Evolutionary conservation across 495 filamentous ascomycete genomes (phyloP).

Genomic region (Annulohypoxylon maeteangense): DNA sequence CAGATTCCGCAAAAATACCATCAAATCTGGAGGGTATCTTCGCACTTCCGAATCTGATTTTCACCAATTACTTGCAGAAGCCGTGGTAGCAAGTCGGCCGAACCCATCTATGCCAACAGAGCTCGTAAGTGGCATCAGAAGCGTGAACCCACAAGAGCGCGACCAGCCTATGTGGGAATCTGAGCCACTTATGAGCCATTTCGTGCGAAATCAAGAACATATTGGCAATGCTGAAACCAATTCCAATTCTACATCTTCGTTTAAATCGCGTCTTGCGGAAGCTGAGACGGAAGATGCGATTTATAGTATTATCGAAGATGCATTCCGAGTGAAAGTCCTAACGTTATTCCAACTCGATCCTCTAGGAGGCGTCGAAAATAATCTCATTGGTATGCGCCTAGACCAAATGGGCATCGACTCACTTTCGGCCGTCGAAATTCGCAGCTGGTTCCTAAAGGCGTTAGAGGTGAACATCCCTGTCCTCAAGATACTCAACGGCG

Average conservation of each 20-base stretch:
- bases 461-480: slow-evolving; percentile 57
- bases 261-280: neutral
- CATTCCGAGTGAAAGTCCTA: neutral
- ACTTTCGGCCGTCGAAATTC: slow-evolving; percentile 54
- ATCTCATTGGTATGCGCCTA: neutral
- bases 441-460: slow-evolving; percentile 55
- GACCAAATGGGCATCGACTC: slow-evolving; percentile 34
- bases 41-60: slow-evolving; percentile 33
- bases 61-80: slow-evolving; percentile 33
- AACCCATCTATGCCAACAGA: neutral
- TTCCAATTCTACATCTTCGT: neutral
- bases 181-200: neutral
- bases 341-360: neutral
- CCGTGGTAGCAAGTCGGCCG: slow-evolving; percentile 7
- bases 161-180: neutral
- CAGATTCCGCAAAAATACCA: neutral
- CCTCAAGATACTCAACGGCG: slow-evolving; percentile 58
- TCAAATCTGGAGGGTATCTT: neutral
- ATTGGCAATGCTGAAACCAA: neutral
- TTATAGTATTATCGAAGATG: neutral
- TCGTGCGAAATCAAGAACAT: neutral
- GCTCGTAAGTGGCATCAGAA: neutral
- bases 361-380: neutral
- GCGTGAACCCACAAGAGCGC: neutral
- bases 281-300: neutral